Evolutionary conservation across 2,329 filamentous ascomycete genomes (phyloP).

Genomic region (Cercospora brassicicola): DNA sequence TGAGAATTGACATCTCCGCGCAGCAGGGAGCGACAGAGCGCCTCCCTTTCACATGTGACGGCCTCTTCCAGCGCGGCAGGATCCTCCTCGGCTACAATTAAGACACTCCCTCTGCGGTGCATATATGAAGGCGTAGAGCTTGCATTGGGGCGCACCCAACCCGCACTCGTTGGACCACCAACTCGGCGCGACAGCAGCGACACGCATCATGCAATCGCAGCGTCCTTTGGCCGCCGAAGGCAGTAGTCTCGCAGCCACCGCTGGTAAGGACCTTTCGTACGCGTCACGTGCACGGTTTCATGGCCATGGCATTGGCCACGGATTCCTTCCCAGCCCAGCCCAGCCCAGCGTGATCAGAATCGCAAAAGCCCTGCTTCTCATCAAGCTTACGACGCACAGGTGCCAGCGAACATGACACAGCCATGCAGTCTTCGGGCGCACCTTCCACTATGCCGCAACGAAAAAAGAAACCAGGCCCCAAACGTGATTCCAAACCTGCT

Average conservation of each 20-base stretch:
- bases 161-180: not conserved
- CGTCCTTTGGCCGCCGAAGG: slow-evolving; percentile 20
- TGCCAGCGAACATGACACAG: slow-evolving; percentile 10
- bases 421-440: slow-evolving; percentile 5
- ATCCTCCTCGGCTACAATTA: not conserved
- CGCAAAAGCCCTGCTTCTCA: not conserved
- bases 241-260: slow-evolving; percentile 11
- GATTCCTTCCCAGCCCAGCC: not conserved
- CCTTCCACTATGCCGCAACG: slow-evolving; percentile 13
- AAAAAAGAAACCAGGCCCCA: slow-evolving; percentile 30
- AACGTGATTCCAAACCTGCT: slow-evolving; percentile 28
- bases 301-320: too few species aligned
- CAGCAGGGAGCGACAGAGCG: not conserved
- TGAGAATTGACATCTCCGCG: not conserved
- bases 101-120: not conserved
- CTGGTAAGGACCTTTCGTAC: slow-evolving; percentile 19
- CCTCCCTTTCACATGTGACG: not conserved
- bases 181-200: not conserved
- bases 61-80: not conserved
- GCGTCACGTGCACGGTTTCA: not conserved
- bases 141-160: not conserved
- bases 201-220: slow-evolving; percentile 19
- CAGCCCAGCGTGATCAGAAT: not conserved
- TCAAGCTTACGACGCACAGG: slow-evolving; percentile 19
- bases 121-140: not conserved